phyloP scores from a whole-genome alignment of 345 rosid genomes.

The Turnera subulata region DNA sequence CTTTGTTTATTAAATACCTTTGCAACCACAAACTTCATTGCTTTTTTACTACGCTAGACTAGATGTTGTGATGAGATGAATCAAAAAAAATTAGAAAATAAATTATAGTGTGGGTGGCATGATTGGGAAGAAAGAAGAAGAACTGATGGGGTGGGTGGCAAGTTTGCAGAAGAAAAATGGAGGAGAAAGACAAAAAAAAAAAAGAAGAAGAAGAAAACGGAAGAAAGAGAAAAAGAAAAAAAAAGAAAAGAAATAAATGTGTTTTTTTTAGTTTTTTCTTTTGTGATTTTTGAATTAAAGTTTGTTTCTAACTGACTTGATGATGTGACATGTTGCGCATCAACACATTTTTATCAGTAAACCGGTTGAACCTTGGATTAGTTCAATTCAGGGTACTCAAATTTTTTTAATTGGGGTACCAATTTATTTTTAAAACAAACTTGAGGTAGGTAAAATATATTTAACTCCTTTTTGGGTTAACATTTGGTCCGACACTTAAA shows the following conservation, averaged over 20 bases:
- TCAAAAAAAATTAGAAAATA: neutral
- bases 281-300: no score
- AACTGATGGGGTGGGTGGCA: no score
- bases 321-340: slow-evolving; percentile 23
- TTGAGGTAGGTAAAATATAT: no score
- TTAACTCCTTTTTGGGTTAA: no score
- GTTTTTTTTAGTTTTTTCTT: no score
- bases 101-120: neutral
- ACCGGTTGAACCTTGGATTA: slow-evolving; percentile 53
- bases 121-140: no score
- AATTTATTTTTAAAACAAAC: no score
- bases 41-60: neutral
- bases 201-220: neutral
- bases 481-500: no score
- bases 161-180: neutral
- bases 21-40: neutral
- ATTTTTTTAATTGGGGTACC: no score
- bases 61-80: neutral
- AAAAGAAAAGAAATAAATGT: no score
- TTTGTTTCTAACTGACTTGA: neutral
- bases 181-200: neutral
- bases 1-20: neutral
- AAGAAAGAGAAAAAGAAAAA: no score
- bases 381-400: no score
- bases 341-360: slow-evolving; percentile 24